These are phyloP conservation scores for Aspergillus japonicus DNA, from an alignment of 2,329 filamentous ascomycete genomes.

Conservation along the genomic window DNA sequence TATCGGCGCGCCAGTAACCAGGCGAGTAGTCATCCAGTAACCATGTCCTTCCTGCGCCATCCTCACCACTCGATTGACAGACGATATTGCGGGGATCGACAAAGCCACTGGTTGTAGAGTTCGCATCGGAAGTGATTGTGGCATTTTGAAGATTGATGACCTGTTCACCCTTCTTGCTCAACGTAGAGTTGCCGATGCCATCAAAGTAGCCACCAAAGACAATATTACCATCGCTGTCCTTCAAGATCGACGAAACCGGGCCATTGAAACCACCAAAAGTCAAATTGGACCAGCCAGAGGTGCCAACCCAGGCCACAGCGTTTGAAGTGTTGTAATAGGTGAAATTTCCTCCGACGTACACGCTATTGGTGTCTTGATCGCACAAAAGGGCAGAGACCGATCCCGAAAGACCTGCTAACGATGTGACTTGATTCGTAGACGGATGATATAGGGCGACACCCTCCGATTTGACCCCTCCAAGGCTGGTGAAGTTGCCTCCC, in stretches of 20 bases:
- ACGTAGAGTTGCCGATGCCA: constrained; percentile 75
- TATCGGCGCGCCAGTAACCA: constrained; percentile 80
- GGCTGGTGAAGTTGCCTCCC: constrained; percentile 92
- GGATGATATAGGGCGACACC: constrained; percentile 81
- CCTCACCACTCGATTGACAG: constrained; percentile 69
- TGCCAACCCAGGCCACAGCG: constrained; percentile 75
- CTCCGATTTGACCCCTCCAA: constrained; percentile 72
- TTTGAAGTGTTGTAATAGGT: constrained; percentile 78
- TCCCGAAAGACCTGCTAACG: constrained; percentile 78
- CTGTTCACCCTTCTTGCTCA: constrained; percentile 63
- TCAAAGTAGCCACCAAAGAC: constrained; percentile 91
- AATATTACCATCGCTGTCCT: constrained; percentile 76
- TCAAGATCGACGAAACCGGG: constrained; percentile 80
- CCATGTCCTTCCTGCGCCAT: constrained; percentile 77
- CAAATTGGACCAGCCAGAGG: constrained; percentile 71
- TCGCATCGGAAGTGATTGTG: constrained; percentile 64
- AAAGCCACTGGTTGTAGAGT: constrained; percentile 64
- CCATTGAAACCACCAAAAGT: constrained; percentile 95
- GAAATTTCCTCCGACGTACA: constrained; percentile 90
- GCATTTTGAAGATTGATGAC: constrained; percentile 81
- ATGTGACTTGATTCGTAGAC: constrained; percentile 65
- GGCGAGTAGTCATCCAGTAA: constrained; percentile 70
- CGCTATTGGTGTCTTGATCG: constrained; percentile 71
- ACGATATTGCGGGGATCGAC: constrained; percentile 76
- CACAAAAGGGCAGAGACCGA: constrained; percentile 81